Evolutionary conservation across 495 filamentous ascomycete genomes (phyloP).

Genomic region (Thermochaetoides thermophila): DNA sequence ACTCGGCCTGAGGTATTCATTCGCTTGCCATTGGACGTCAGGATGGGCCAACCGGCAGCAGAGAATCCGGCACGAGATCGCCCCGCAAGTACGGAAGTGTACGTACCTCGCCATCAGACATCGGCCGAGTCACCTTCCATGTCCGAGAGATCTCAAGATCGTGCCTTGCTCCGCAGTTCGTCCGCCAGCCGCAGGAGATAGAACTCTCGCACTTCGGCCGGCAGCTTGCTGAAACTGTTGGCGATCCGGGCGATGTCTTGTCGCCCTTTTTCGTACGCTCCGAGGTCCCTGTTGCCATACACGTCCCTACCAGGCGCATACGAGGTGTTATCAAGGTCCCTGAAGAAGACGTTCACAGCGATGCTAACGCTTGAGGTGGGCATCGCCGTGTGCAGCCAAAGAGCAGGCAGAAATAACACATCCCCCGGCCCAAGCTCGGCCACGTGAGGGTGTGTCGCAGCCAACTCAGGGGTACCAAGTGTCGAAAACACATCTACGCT

Average conservation of each 20-base stretch:
- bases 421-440: constrained; percentile 52
- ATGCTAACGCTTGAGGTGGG: constrained; percentile 50
- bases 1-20: too few species aligned
- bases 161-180: too few species aligned
- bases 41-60: too few species aligned
- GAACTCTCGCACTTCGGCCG: constrained; percentile 51
- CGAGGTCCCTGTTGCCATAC: constrained; percentile 76
- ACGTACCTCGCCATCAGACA: too few species aligned
- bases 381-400: constrained; percentile 72
- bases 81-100: too few species aligned
- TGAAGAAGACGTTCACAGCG: constrained; percentile 78
- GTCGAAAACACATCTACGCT: constrained; percentile 49
- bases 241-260: constrained; percentile 53
- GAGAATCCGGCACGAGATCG: too few species aligned
- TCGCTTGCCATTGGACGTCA: too few species aligned
- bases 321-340: constrained; percentile 41
- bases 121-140: too few species aligned
- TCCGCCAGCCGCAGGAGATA: constrained; percentile 61
- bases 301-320: constrained; percentile 72
- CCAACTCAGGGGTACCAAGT: constrained; percentile 23
- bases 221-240: constrained; percentile 51
- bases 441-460: constrained; percentile 49
- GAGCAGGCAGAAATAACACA: constrained; percentile 62
- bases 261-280: constrained; percentile 69
- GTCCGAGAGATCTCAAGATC: too few species aligned